Evolutionary conservation across 306 rosid species (phyloP).

Genomic region (Gastrolobium bilobum): DNA sequence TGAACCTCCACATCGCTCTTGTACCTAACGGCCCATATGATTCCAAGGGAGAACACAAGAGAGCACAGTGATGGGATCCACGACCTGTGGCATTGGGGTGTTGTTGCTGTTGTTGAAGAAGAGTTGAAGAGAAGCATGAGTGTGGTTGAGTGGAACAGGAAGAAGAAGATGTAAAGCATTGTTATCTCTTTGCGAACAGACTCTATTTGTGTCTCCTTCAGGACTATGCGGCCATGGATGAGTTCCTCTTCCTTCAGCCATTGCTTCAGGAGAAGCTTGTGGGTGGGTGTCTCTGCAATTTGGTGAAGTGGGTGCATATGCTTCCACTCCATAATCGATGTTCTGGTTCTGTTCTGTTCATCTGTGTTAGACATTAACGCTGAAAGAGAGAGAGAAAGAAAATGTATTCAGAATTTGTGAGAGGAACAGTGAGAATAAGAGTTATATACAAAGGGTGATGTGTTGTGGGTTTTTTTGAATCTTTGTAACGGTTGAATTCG

Average conservation of each 20-base stretch:
- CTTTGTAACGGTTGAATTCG: constrained; percentile 72
- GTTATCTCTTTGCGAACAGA: constrained; percentile 79
- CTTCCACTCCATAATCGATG: constrained; percentile 82
- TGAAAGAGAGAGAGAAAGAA: neutral
- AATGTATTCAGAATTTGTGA: neutral
- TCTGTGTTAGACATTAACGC: constrained; percentile 65
- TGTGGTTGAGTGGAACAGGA: constrained; percentile 91
- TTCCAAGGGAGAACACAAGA: constrained; percentile 71
- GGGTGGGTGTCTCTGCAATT: constrained; percentile 90
- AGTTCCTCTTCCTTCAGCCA: constrained; percentile 97
- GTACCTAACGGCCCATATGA: constrained; percentile 89
- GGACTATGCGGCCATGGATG: constrained; percentile 69
- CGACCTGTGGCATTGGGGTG: constrained; percentile 58
- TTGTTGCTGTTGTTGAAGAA: constrained; percentile 16
- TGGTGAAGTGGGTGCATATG: constrained; percentile 89
- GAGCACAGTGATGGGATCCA: constrained; percentile 93
- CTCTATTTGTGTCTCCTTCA: constrained; percentile 88
- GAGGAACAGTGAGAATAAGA: constrained; percentile 21
- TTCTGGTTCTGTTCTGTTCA: constrained; percentile 50
- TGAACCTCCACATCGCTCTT: constrained; percentile 87
- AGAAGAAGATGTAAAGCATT: constrained; percentile 83
- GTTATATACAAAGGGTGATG: constrained; percentile 16
- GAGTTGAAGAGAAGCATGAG: constrained; percentile 81
- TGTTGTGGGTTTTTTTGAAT: constrained; percentile 41
- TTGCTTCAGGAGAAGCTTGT: constrained; percentile 95